Base-by-base conservation (phyloP, 352 stramenopile species). In the Pythium diclinum region DNA sequence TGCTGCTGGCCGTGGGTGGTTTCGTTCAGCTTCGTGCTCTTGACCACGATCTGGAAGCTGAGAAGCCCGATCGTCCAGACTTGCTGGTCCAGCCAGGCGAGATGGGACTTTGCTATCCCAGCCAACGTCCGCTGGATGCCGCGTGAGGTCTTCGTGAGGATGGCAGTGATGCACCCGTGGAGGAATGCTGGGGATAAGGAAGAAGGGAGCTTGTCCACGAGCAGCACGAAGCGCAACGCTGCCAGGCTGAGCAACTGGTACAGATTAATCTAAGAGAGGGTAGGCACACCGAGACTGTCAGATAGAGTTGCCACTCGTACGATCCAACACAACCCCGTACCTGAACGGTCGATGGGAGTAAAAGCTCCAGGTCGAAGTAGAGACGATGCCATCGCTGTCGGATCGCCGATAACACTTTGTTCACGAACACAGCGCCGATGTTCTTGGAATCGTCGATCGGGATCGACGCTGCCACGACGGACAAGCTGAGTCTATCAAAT, bases 361-460 rank as follows among this genome's bases (percentile, higher is more conserved):
- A 69, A 21, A 87, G 47, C 0, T 59, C 59, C 0, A 73, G 28
- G 52, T 90, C 81, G 44, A 91, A 89, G 59, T 83, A 88, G 23
- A 92, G 59, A 38, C 77, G 63, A 42, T 92, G 83, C 79, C 81
- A 92, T 21, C 83, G 78, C 67, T 90, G 83, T 16, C 78, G 76
- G 53, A 89, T 72, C 6, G 83, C 71, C 32, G 81, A 78, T 6
- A 92, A 64, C 36, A 87, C 75, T 61, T 89, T 90, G 61, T 67
- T 77, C 5, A 90, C 79, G 36, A 92, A 86, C 48, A 88, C 78
- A n/a, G 62, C 30, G 2, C 73, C 63, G 9, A 79, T 60, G 3
- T 68, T 59, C 48, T 88, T 88, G 6, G 75, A 78, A 34, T 89
- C 83, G 61, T 89, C 77, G 0, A 90, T 57, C 17, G 83, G 76